A percentile compares a stretch with the other conserved stretches of the same genome.
Conservation (phyloP, 2,329 filamentous ascomycete species). For the Plenodomus tracheiphilus region DNA sequence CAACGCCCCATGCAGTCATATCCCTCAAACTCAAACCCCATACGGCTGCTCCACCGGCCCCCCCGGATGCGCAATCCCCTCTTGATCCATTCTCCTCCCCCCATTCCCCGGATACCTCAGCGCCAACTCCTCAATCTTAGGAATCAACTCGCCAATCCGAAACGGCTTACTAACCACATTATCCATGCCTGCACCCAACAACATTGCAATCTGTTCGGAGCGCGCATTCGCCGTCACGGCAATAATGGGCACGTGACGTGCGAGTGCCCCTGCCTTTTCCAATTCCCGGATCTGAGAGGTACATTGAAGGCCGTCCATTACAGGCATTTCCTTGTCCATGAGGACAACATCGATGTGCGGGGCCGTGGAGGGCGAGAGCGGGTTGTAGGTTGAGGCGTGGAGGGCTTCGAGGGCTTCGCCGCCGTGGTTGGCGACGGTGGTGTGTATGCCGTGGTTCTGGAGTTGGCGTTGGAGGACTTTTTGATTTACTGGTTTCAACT, state of each 20-base stretch:
- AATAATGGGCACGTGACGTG: constrained; percentile 46
- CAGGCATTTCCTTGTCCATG: constrained; percentile 49
- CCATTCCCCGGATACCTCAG: constrained; percentile 13
- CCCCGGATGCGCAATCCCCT: background rate
- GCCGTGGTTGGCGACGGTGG: constrained; percentile 54
- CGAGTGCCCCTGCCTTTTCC: constrained; percentile 40
- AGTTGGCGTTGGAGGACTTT: constrained; percentile 56
- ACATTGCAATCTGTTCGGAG: constrained; percentile 45
- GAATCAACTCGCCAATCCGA: constrained; percentile 54
- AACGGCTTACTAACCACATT: constrained; percentile 57
- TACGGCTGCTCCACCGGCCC: background rate
- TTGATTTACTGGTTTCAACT: constrained; percentile 50
- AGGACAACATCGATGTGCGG: constrained; percentile 39
- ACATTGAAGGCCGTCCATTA: constrained; percentile 47
- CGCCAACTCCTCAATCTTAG: constrained; percentile 55
- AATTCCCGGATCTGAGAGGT: constrained; percentile 44
- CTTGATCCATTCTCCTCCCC: background rate
- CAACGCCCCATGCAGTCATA: too few relatives aligned
- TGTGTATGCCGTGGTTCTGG: constrained; percentile 51
- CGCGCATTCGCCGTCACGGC: constrained; percentile 48
- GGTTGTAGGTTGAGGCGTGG: constrained; percentile 49
- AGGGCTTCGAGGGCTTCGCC: constrained; percentile 53
- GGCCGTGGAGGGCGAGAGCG: constrained; percentile 28
- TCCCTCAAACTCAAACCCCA: background rate
- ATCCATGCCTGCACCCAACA: constrained; percentile 48